phyloP scores from a whole-genome alignment of 768 basidiomycete genomes.

The Lactarius sp. region DNA sequence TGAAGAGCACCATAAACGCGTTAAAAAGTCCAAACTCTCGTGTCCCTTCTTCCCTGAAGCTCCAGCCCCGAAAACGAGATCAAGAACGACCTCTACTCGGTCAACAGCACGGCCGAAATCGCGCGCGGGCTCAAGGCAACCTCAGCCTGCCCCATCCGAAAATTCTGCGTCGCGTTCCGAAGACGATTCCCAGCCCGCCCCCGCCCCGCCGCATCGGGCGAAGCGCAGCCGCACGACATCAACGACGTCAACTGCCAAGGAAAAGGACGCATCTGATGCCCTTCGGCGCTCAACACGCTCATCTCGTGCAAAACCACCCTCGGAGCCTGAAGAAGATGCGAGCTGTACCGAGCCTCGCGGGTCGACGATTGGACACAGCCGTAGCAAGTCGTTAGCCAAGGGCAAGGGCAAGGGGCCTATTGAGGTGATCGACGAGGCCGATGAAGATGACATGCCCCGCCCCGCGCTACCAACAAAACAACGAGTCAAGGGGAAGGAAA shows the following conservation, averaged over 20 bases:
- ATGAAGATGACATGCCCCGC: slow-evolving; percentile 29
- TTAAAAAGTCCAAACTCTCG: slow-evolving; percentile 39
- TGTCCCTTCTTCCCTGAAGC: slow-evolving; percentile 43
- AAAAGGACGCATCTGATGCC: slow-evolving; percentile 11
- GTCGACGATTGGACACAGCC: slow-evolving; percentile 26
- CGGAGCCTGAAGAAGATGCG: slow-evolving; percentile 25
- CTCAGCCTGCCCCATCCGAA: slow-evolving; percentile 8
- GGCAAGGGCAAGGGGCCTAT: slow-evolving; percentile 28
- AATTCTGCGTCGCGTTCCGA: slow-evolving; percentile 17
- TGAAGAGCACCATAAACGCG: slow-evolving; percentile 70
- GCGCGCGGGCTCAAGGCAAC: slow-evolving; percentile 22
- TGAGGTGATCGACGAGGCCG: slow-evolving; percentile 31
- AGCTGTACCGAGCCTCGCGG: slow-evolving; percentile 30
- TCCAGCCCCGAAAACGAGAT: slow-evolving; percentile 25
- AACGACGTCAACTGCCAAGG: slow-evolving; percentile 1
- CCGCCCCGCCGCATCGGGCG: slow-evolving; percentile 10
- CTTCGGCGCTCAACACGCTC: slow-evolving; percentile 26
- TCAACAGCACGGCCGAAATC: slow-evolving; percentile 30
- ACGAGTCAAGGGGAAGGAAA: slow-evolving; percentile 31
- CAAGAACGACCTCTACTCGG: slow-evolving; percentile 27
- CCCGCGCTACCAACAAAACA: slow-evolving; percentile 28
- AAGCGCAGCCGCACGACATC: slow-evolving; percentile 19
- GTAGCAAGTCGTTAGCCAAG: slow-evolving; percentile 27
- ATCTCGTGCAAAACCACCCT: slow-evolving; percentile 13
- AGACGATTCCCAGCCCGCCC: slow-evolving; percentile 18